Base-by-base conservation (phyloP, 192 early-diverging fungal genomes). In the Coemansia aciculifera region DNA sequence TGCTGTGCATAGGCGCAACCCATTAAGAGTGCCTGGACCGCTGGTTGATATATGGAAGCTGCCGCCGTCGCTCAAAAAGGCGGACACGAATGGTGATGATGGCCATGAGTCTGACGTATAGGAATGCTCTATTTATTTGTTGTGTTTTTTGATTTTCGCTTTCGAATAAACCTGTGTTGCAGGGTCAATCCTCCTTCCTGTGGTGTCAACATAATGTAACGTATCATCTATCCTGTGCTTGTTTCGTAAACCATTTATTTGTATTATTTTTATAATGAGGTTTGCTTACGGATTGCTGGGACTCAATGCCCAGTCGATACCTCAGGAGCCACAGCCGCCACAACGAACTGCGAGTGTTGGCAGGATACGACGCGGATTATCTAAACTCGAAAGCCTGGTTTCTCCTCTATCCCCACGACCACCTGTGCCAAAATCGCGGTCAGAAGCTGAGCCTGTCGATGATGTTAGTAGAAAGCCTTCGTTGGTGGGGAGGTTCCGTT, bases 1-100 rank as follows among this genome's bases (percentile, higher is more conserved):
- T 6, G 21, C 24, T 2, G 66, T 67, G 62, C 66, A 68, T 21
- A 48, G 75, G 11, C 64, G 75, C 24, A 77, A 77, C 24, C 75
- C 78, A 11, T 59, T 81, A 13, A 68, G 63, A 59, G 72, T 81
- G 32, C 78, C 78, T 44, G 73, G 70, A 5, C 73, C 78, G 36
- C 64, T 81, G 32, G 61, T 81, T 7, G 78, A 81, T 44, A 81
- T 81, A 10, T 81, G 78, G 78, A 81, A 66, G 63, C 67, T 67
- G 73, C 78, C 73, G 31, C 54, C 54, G 27, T 29, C 54, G 29
- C 27, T 31, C 29, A 57, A 52, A 32, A 57, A 57, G 15, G 54
- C 54, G 3, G 51, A 52, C 15, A 3, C 5, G 15, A 15, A 29
- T 6, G 54, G 27, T 2, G 48, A 51, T 9, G 54, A 10, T 29